phyloP scores from a whole-genome alignment of 805 yeast species.

The Geotrichum ghanense region DNA sequence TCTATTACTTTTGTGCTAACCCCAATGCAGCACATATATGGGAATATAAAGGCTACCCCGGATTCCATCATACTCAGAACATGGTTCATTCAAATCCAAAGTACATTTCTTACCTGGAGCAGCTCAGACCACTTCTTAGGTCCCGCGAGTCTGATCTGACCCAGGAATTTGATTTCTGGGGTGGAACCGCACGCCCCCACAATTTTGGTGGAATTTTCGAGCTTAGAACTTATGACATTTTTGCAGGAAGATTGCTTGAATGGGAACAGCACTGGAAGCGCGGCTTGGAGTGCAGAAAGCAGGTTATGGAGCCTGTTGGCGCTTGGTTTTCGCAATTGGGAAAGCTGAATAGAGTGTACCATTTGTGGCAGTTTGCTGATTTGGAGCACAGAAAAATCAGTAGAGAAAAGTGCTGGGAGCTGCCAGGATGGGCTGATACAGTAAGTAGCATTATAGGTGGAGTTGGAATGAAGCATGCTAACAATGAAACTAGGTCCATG shows the following conservation, averaged over 20 bases:
- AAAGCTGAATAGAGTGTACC: conserved; percentile 30
- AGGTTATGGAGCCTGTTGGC: conserved; percentile 37
- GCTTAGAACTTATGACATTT: conserved; percentile 28
- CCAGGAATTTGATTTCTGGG: conserved; percentile 35
- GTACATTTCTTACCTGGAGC: conserved; percentile 21
- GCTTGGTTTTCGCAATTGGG: conserved; percentile 35
- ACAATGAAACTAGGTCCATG: conserved; percentile 20
- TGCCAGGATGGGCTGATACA: conserved; percentile 36
- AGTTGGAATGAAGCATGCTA: not conserved
- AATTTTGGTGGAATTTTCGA: conserved; percentile 32
- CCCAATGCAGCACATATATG: conserved; percentile 25
- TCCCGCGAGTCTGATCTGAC: conserved; percentile 26
- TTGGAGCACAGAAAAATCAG: conserved; percentile 31
- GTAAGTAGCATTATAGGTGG: conserved; percentile 1
- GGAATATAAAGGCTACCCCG: conserved; percentile 33
- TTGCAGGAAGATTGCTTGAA: conserved; percentile 31
- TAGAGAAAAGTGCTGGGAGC: conserved; percentile 33
- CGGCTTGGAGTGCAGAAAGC: conserved; percentile 32
- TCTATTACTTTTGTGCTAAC: not conserved
- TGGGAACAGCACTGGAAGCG: conserved; percentile 33
- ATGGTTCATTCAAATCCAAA: conserved; percentile 22
- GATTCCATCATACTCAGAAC: conserved; percentile 29
- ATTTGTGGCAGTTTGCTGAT: conserved; percentile 35
- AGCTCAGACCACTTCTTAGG: conserved; percentile 24
- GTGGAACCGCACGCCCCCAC: conserved; percentile 33